phyloP scores from a whole-genome alignment of 164 flowering plant species.

The Platanus orientalis region DNA sequence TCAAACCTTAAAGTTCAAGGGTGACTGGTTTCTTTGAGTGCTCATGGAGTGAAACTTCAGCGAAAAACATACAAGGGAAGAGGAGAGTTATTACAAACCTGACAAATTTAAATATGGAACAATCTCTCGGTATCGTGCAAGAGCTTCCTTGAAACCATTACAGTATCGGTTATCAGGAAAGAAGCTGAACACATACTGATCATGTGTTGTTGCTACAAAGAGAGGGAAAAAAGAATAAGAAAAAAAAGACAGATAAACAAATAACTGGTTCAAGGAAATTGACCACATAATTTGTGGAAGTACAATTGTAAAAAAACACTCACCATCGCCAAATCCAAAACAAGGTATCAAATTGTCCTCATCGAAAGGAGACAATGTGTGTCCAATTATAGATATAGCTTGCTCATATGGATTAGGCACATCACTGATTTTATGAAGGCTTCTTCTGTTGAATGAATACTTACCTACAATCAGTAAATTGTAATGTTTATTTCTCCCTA shows the following conservation, averaged over 20 bases:
- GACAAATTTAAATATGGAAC: conserved; percentile 62
- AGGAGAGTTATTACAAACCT: conserved; percentile 35
- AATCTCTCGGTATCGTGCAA: conserved; percentile 70
- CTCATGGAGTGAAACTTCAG: background rate
- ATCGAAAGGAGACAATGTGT: conserved; percentile 78
- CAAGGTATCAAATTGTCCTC: conserved; percentile 94
- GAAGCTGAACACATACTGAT: conserved; percentile 78
- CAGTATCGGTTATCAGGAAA: conserved; percentile 65
- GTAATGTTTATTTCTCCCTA: background rate
- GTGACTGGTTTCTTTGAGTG: too few species aligned
- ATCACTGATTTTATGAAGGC: conserved; percentile 60
- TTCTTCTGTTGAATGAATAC: conserved; percentile 39
- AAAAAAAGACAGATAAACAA: background rate
- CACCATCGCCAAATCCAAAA: conserved; percentile 98
- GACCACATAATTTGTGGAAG: background rate
- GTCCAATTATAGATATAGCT: conserved; percentile 93
- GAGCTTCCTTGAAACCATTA: conserved; percentile 78
- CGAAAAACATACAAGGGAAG: background rate
- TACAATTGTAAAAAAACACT: conserved; percentile 15
- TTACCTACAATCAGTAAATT: conserved; percentile 40
- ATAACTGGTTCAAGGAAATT: background rate
- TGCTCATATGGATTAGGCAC: conserved; percentile 81
- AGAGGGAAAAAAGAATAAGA: background rate
- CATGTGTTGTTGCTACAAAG: conserved; percentile 67
- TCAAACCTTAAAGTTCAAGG: too few species aligned